Base-by-base conservation (phyloP, 148 eudicot genomes). In the Amaranthus cruentus region DNA sequence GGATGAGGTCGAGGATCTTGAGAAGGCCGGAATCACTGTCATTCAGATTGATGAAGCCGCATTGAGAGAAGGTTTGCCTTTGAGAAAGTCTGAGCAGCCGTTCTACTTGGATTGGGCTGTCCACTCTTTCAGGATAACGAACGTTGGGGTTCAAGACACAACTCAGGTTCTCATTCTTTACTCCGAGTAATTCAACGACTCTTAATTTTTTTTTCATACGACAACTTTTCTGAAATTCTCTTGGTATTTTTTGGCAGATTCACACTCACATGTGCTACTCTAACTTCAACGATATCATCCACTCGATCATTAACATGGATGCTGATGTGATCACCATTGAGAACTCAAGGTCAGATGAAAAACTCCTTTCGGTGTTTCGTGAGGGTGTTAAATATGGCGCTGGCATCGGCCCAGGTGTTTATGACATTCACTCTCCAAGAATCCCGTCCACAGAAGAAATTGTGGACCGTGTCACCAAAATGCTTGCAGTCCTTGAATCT, bases 211-310 rank as follows among this genome's bases (percentile, higher is more conserved):
- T 28, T 28, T 28, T 28, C 38, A 28, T 28, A 28, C 38, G 38
- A 28, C 38, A 28, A 28, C 1, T 28, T 28, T 28, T 28, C 38
- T 28, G 38, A 28, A 28, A 28, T 28, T 28, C 38, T 28, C 38
- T 28, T 6, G 14, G 49, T 51, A 6, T 43, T 13, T 56, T 56
- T 28, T 28, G 38, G 60, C 82, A 88, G 89, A 84, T 88, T 74
- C 91, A 85, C 73, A 88, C 91, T 51, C 88, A 88, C 84, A 88
- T 88, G 89, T 88, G 91, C 81, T 88, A 88, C 81, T 88, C 88
- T 21, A 78, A 85, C 83, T 81, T 87, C 85, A 87, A 87, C 12
- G 87, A 87, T 75, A 87, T 85, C 28, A 87, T 87, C 70, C 87
- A 74, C 73, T 82, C 91, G 6, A 87, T 87, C 87, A 88, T 28